These are phyloP conservation scores for Mycena floridula DNA, from an alignment of 768 basidiomycete genomes.

Conservation along the genomic window DNA sequence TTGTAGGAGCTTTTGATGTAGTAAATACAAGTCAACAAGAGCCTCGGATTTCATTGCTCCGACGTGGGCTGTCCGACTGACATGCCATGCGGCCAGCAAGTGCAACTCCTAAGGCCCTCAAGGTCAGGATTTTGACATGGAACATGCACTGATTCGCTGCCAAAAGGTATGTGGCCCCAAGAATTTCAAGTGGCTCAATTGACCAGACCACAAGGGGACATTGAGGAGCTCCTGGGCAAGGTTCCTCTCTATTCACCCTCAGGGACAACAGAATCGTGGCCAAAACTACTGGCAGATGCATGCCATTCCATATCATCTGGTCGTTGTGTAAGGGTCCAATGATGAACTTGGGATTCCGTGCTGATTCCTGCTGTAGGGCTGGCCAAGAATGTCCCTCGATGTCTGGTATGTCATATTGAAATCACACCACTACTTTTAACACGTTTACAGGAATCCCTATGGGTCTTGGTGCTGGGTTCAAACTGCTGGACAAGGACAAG, in stretches of 20 bases:
- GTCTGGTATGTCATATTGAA: slow-evolving; percentile 40
- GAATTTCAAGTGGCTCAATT: slow-evolving; percentile 5
- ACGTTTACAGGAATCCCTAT: slow-evolving; percentile 57
- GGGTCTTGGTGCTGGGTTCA: slow-evolving; percentile 75
- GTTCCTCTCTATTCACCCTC: slow-evolving; percentile 38
- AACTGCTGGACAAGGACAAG: slow-evolving; percentile 46
- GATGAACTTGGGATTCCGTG: neutral
- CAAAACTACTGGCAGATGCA: slow-evolving; percentile 41
- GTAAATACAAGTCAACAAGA: no score
- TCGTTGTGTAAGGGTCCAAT: slow-evolving; percentile 59
- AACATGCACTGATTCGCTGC: slow-evolving; percentile 84
- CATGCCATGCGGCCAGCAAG: neutral
- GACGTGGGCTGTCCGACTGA: no score
- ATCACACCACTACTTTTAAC: neutral
- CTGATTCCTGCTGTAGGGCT: slow-evolving; percentile 19
- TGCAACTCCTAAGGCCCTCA: slow-evolving; percentile 38
- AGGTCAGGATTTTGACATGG: slow-evolving; percentile 70
- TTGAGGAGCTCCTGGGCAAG: slow-evolving; percentile 63
- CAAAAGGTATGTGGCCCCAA: slow-evolving; percentile 38
- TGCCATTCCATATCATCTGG: slow-evolving; percentile 70
- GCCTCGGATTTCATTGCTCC: no score
- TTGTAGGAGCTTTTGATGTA: no score
- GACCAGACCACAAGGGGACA: slow-evolving; percentile 49
- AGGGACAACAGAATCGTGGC: slow-evolving; percentile 27
- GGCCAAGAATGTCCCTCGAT: slow-evolving; percentile 83